A percentile compares a stretch with the other conserved stretches of the same genome.
Conservation (phyloP, 129 eudicot species). For the Flaveria linearis region DNA sequence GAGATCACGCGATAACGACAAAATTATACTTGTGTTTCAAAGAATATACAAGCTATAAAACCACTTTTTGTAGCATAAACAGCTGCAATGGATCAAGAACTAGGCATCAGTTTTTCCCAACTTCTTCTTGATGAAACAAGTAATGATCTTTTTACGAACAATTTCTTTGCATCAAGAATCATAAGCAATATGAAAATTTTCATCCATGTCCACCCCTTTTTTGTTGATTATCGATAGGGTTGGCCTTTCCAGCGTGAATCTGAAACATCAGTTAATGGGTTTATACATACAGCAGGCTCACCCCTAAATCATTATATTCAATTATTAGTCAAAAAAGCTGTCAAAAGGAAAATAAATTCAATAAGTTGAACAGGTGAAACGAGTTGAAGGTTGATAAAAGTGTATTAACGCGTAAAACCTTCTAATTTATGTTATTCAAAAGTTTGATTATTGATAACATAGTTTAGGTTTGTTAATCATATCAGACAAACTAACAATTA, state of each 20-base stretch:
- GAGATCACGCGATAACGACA: not conserved
- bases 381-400: not conserved
- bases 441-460: not conserved
- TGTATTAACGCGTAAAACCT: not conserved
- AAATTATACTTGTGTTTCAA: constrained; percentile 5
- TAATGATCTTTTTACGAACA: constrained; percentile 17
- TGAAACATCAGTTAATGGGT: constrained; percentile 17
- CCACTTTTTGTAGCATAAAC: constrained; percentile 17
- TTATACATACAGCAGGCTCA: not conserved
- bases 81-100: constrained; percentile 30
- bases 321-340: not conserved
- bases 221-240: not conserved
- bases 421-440: not conserved
- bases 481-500: not conserved
- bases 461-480: not conserved
- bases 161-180: constrained; percentile 25
- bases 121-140: constrained; percentile 22
- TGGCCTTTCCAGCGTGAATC: constrained; percentile 17
- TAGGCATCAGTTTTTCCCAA: constrained; percentile 20
- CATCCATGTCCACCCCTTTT: constrained; percentile 9
- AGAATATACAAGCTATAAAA: constrained; percentile 32
- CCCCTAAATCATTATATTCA: not conserved
- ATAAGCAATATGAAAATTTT: constrained; percentile 19
- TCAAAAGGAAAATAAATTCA: not conserved
- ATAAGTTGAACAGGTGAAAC: not conserved